Base-by-base conservation (phyloP, 2,329 filamentous ascomycete genomes). In the Aspergillus vadensis region DNA sequence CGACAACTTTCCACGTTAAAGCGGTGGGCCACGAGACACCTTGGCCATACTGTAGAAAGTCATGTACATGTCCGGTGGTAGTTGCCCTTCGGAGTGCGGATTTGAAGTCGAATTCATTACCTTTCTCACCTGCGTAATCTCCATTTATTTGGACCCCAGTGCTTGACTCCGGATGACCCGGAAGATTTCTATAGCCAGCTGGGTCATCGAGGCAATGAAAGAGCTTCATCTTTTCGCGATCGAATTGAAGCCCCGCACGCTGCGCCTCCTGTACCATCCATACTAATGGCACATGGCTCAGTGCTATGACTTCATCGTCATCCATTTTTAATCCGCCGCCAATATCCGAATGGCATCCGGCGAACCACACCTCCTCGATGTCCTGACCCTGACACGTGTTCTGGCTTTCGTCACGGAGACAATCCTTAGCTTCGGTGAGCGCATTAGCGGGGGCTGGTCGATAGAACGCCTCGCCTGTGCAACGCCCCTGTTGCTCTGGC, bases 301-400 rank as follows among this genome's bases (percentile, higher is more conserved):
- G 78, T 14, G 86, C 81, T 53, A 74, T 74, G 19, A 74, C 70
- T 69, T 89, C 88, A 17, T 80, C 80, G 0, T 50, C 39, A 17
- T 63, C 72, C 0, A 84, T 74, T 41, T 84, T 82, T 88, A 88
- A 91, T 1, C 90, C 90, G 6, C 90, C 90, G 0, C 90, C 90
- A 27, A 92, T 84, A 64, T 92, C 90, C 1, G 84, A 89, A 62
- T 94, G 91, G 5, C 86, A 85, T 3, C 90, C 90, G 0, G 89
- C 80, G 67, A 93, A 94, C 75, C 75, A 77, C 9, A 92, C 84
- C 68, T 93, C 90, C 60, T 89, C 83, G 36, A 92, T 87, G 66
- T 92, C 88, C 69, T 91, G 65, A 19, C 10, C 88, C 69, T 91
- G 65, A 19, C n/a, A 9, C 14, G 7, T 9, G 1, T 55, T 36